Conservation (phyloP, 164 flowering plant genomes). For the Dillenia suffruticosa region DNA sequence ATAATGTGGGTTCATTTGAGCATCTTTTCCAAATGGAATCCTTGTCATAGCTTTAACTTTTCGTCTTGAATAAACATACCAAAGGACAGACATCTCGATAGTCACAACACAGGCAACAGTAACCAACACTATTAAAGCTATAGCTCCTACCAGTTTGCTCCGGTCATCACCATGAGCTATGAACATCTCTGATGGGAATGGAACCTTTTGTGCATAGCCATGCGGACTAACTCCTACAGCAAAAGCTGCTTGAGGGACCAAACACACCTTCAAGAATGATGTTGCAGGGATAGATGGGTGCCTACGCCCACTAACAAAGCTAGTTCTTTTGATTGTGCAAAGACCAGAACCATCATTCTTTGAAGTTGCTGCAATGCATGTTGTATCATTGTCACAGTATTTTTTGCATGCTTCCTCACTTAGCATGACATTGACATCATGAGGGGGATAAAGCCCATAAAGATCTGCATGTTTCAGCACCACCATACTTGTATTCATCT, state of each 20-base stretch:
- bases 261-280: slow-evolving; percentile 49
- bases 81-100: slow-evolving; percentile 29
- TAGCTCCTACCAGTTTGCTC: slow-evolving; percentile 22
- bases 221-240: slow-evolving; percentile 24
- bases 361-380: slow-evolving; percentile 46
- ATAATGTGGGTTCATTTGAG: slow-evolving; percentile 34
- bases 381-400: slow-evolving; percentile 35
- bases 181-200: slow-evolving; percentile 10
- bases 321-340: slow-evolving; percentile 44
- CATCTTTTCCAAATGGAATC: slow-evolving; percentile 45
- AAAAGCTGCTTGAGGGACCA: slow-evolving; percentile 50
- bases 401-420: slow-evolving; percentile 36
- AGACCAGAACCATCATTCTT: slow-evolving; percentile 57
- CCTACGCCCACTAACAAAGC: slow-evolving; percentile 43
- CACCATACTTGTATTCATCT: slow-evolving; percentile 36
- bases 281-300: slow-evolving; percentile 27
- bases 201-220: slow-evolving; percentile 3
- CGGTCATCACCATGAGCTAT: background rate
- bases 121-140: slow-evolving; percentile 25
- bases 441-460: slow-evolving; percentile 55
- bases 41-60: slow-evolving; percentile 21
- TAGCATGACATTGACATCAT: slow-evolving; percentile 38
- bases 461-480: slow-evolving; percentile 38
- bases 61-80: slow-evolving; percentile 26
- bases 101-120: slow-evolving; percentile 27